phyloP scores from a whole-genome alignment of 2,329 filamentous ascomycete genomes.

The Magnaporthiopsis incrustans region DNA sequence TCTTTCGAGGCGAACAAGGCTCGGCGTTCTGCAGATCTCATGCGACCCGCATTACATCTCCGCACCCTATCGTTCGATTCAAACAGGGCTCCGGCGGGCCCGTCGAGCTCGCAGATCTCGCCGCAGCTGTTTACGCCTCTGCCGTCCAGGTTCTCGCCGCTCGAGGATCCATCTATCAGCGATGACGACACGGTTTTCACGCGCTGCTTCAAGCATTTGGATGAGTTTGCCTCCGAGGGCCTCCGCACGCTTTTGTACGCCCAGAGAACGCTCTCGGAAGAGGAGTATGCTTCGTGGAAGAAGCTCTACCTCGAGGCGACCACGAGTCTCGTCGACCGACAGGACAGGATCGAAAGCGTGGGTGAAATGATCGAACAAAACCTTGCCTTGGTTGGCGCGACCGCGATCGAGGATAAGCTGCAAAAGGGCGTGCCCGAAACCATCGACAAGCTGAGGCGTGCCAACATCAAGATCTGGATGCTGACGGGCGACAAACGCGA shows the following conservation, averaged over 20 bases:
- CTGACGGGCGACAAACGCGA: conserved; percentile 89
- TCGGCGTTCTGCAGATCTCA: conserved; percentile 30
- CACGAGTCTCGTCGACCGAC: conserved; percentile 74
- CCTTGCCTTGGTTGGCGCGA: conserved; percentile 76
- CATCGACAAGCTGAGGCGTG: conserved; percentile 79
- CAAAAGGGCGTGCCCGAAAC: conserved; percentile 86
- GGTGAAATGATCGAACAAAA: conserved; percentile 75
- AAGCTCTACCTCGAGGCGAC: conserved; percentile 69
- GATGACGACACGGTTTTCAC: conserved; percentile 66
- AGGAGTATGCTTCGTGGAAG: conserved; percentile 72
- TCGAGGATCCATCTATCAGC: conserved; percentile 24
- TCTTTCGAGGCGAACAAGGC: conserved; percentile 35
- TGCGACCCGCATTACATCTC: conserved; percentile 26
- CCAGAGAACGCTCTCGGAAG: conserved; percentile 67
- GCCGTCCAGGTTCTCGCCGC: conserved; percentile 15
- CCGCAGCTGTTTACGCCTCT: not conserved
- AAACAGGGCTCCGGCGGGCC: not conserved
- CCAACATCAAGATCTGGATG: conserved; percentile 96
- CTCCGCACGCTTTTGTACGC: conserved; percentile 79
- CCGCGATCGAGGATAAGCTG: conserved; percentile 89
- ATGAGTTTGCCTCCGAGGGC: conserved; percentile 82
- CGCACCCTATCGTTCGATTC: conserved; percentile 42
- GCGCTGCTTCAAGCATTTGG: conserved; percentile 80
- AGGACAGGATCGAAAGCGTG: conserved; percentile 69
- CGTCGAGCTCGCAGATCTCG: not conserved